These are phyloP conservation scores for Pseudogymnoascus sp. DNA, from an alignment of 2,329 filamentous ascomycete species.

Conservation along the genomic window DNA sequence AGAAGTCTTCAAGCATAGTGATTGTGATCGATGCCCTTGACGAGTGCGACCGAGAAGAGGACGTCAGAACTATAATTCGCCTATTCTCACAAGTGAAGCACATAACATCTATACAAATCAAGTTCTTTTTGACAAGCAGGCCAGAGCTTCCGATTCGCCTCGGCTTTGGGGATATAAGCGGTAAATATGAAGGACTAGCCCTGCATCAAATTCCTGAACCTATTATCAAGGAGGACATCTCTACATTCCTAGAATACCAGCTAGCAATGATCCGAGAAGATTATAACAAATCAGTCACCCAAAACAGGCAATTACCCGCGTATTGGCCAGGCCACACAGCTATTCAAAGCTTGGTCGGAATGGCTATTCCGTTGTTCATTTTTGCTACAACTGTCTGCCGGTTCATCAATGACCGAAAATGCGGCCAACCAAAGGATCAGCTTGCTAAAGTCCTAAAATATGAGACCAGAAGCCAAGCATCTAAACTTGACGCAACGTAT, in stretches of 20 bases:
- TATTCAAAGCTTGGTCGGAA: constrained; percentile 22
- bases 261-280: constrained; percentile 27
- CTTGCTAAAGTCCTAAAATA: constrained; percentile 22
- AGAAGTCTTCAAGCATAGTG: constrained; percentile 11
- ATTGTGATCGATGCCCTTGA: constrained; percentile 32
- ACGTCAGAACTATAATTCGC: constrained; percentile 27
- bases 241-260: constrained; percentile 27
- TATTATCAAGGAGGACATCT: constrained; percentile 33
- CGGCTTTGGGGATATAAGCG: constrained; percentile 27
- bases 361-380: constrained; percentile 32
- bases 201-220: constrained; percentile 32
- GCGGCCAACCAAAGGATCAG: constrained; percentile 20
- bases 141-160: constrained; percentile 34
- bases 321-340: constrained; percentile 29
- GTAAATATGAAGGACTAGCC: constrained; percentile 26
- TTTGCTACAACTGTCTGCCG: constrained; percentile 29
- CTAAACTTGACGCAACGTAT: constrained; percentile 23
- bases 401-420: constrained; percentile 22
- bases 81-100: constrained; percentile 21
- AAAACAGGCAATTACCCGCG: no score
- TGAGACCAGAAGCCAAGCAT: constrained; percentile 12
- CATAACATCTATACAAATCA: constrained; percentile 20
- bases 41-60: constrained; percentile 29
- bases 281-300: constrained; percentile 20
- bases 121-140: constrained; percentile 37